Conservation (phyloP, 345 rosid genomes). For the Populus tremula region DNA sequence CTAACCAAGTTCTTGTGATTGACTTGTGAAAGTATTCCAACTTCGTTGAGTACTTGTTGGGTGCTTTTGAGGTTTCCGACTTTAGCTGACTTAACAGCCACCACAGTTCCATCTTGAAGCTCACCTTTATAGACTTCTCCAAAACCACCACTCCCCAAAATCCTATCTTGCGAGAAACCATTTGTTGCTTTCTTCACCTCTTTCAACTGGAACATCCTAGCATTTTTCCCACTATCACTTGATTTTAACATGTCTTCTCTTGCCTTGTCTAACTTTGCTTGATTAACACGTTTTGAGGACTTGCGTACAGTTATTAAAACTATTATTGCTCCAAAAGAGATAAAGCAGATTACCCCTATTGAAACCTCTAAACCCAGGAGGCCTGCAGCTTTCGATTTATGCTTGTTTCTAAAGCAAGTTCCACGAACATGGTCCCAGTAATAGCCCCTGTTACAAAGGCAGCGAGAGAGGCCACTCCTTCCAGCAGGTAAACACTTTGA, state of each 20-base stretch:
- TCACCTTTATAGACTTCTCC: slow-evolving; percentile 66
- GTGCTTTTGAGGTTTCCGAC: slow-evolving; percentile 65
- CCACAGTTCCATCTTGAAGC: slow-evolving; percentile 47
- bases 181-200: slow-evolving; percentile 55
- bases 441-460: slow-evolving; percentile 47
- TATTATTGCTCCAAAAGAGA: slow-evolving; percentile 14
- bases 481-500: slow-evolving; percentile 43
- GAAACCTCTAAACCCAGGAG: slow-evolving; percentile 33
- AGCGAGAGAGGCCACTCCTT: slow-evolving; percentile 31
- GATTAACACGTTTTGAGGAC: slow-evolving; percentile 13
- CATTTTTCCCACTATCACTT: slow-evolving; percentile 42
- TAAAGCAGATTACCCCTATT: slow-evolving; percentile 28
- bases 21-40: slow-evolving; percentile 61
- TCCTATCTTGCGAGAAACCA: slow-evolving; percentile 39
- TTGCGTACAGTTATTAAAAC: slow-evolving; percentile 20
- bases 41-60: slow-evolving; percentile 62
- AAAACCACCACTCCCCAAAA: slow-evolving; percentile 59
- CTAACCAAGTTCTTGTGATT: slow-evolving; percentile 62
- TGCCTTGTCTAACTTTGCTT: slow-evolving; percentile 40
- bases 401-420: slow-evolving; percentile 36
- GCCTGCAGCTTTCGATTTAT: neutral
- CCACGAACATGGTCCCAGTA: slow-evolving; percentile 39
- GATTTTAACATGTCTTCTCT: slow-evolving; percentile 49
- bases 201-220: slow-evolving; percentile 45
- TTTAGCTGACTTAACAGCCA: slow-evolving; percentile 60